These are phyloP conservation scores for Bullera alba DNA, from an alignment of 768 basidiomycete genomes.

Conservation along the genomic window DNA sequence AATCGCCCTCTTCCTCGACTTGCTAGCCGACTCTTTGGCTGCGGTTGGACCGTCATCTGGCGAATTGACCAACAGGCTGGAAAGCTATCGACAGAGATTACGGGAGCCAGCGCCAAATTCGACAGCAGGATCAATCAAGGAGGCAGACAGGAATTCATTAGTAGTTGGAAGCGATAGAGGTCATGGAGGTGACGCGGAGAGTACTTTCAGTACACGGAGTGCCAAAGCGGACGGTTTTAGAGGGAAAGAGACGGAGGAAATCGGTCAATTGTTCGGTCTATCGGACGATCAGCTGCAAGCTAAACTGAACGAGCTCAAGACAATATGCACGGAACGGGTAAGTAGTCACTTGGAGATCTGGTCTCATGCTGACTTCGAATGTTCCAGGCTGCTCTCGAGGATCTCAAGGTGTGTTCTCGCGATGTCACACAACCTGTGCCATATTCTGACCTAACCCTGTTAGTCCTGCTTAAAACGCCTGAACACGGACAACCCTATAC, in stretches of 20 bases:
- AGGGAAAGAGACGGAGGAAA: conserved; percentile 10
- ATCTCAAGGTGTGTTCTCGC: conserved; percentile 62
- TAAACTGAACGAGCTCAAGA: conserved; percentile 15
- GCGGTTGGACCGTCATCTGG: conserved; percentile 69
- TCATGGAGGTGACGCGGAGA: conserved; percentile 1
- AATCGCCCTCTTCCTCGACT: conserved; percentile 76
- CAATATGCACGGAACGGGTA: conserved; percentile 19
- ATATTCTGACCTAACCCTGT: not conserved
- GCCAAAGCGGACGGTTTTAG: conserved; percentile 2
- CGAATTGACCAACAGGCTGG: conserved; percentile 72
- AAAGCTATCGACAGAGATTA: conserved; percentile 67
- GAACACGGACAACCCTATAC: conserved; percentile 72
- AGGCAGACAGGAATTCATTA: not conserved
- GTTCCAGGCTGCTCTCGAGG: conserved; percentile 67
- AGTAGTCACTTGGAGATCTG: not conserved
- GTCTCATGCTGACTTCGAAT: too few species aligned
- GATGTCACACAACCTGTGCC: too few species aligned
- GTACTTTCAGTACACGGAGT: not conserved
- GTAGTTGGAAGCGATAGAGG: not conserved
- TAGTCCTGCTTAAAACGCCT: conserved; percentile 89
- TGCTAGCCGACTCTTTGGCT: conserved; percentile 72
- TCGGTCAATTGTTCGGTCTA: conserved; percentile 14
- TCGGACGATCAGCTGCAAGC: conserved; percentile 8
- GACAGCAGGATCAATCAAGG: conserved; percentile 38
- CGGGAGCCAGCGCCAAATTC: conserved; percentile 59